These are phyloP conservation scores for Thuja plicata DNA, from an alignment of 83 land plant species.

Conservation along the genomic window DNA sequence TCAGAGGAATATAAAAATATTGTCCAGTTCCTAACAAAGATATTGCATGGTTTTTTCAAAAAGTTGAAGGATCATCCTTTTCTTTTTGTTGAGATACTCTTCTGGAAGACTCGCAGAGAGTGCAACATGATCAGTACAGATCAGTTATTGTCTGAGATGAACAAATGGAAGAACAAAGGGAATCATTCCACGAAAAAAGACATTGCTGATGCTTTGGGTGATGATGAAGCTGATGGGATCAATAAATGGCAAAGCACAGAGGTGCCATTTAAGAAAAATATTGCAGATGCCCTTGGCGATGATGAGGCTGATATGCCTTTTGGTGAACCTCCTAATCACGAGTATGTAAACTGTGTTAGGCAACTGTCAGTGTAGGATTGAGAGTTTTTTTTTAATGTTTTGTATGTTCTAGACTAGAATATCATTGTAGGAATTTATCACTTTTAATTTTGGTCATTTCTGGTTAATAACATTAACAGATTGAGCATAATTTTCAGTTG, in stretches of 20 bases:
- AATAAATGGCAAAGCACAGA: slow-evolving; percentile 20
- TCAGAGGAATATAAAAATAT: slow-evolving; percentile 64
- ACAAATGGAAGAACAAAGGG: slow-evolving; percentile 26
- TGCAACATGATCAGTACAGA: slow-evolving; percentile 74
- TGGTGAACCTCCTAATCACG: slow-evolving; percentile 16
- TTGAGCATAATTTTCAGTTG: neutral
- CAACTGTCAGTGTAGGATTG: slow-evolving; percentile 8
- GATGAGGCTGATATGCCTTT: slow-evolving; percentile 74
- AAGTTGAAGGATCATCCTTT: slow-evolving; percentile 80
- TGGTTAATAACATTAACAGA: neutral
- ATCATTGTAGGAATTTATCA: neutral
- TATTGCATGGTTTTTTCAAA: slow-evolving; percentile 67
- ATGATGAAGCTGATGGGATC: slow-evolving; percentile 20
- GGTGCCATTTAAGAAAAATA: slow-evolving; percentile 28
- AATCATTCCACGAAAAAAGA: slow-evolving; percentile 6
- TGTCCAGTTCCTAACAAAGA: slow-evolving; percentile 61
- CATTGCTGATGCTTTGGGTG: slow-evolving; percentile 18
- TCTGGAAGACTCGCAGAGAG: slow-evolving; percentile 86
- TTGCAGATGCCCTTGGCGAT: slow-evolving; percentile 92
- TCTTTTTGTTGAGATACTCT: slow-evolving; percentile 87
- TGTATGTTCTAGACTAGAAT: neutral
- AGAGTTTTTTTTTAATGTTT: neutral
- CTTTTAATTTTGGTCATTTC: neutral
- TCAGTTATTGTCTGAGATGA: slow-evolving; percentile 43
- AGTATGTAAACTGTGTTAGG: slow-evolving; percentile 19